phyloP scores from a whole-genome alignment of 352 stramenopile genomes.

The Phytophthora constricta region DNA sequence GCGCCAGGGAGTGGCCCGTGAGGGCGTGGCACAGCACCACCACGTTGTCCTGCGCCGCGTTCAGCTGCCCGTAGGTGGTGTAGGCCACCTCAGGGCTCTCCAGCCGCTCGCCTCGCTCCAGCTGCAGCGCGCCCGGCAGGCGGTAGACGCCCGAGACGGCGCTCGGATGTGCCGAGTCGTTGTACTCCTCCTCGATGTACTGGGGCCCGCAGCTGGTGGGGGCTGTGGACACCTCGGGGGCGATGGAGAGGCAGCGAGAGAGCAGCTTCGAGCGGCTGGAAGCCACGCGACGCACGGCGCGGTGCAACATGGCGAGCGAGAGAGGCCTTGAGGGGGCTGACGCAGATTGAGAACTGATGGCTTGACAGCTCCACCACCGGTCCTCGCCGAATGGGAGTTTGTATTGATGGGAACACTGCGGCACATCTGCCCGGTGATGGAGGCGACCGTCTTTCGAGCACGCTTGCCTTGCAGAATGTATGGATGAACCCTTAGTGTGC shows the following conservation, averaged over 20 bases:
- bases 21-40: constrained; percentile 96
- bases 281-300: constrained; percentile 24
- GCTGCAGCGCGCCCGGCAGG: constrained; percentile 45
- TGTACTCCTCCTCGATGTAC: constrained; percentile 71
- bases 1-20: constrained; percentile 94
- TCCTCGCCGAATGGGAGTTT: no score
- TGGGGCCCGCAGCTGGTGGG: background rate
- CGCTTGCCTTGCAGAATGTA: no score
- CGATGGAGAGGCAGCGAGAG: constrained; percentile 22
- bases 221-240: constrained; percentile 14
- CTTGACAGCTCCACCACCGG: constrained; percentile 25
- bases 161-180: constrained; percentile 51
- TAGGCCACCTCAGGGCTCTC: constrained; percentile 89
- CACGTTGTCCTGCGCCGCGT: constrained; percentile 88
- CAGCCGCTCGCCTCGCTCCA: constrained; percentile 76
- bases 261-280: constrained; percentile 8
- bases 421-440: no score
- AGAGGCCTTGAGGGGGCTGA: constrained; percentile 6
- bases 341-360: constrained; percentile 24
- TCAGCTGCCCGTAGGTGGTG: constrained; percentile 94
- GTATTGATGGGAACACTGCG: no score
- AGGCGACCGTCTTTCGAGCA: no score
- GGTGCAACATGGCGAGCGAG: constrained; percentile 29
- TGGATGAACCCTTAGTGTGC: no score
- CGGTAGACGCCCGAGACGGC: constrained; percentile 53